Evolutionary conservation across 1,284 basidiomycete species (phyloP).

Genomic region (Pholiota adiposa): DNA sequence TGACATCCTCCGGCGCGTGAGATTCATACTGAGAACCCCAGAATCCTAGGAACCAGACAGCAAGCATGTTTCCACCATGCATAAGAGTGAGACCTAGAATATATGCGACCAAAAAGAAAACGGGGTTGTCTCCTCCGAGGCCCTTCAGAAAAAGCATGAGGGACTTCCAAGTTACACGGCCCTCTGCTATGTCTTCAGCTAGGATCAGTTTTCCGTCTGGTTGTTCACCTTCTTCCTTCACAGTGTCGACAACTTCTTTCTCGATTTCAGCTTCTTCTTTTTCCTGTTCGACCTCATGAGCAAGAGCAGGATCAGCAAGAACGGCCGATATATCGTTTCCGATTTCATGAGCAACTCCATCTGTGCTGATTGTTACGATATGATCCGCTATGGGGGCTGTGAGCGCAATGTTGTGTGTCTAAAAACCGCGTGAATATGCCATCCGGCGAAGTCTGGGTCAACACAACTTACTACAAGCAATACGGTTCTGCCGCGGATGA

Average conservation of each 20-base stretch:
- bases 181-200: slow-evolving; percentile 58
- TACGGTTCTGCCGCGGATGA: slow-evolving; percentile 70
- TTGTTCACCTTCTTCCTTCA: slow-evolving; percentile 26
- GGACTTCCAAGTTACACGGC: slow-evolving; percentile 40
- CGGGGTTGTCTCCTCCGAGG: slow-evolving; percentile 30
- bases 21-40: slow-evolving; percentile 61
- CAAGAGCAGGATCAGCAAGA: slow-evolving; percentile 42
- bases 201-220: slow-evolving; percentile 43
- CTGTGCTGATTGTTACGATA: slow-evolving; percentile 57
- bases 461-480: slow-evolving; percentile 63
- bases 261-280: slow-evolving; percentile 41
- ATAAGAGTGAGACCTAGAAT: slow-evolving; percentile 24
- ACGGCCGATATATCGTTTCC: slow-evolving; percentile 45
- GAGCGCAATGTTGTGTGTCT: slow-evolving; percentile 77
- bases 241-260: slow-evolving; percentile 25
- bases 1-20: slow-evolving; percentile 23
- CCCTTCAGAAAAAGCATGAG: slow-evolving; percentile 32
- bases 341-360: slow-evolving; percentile 53
- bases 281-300: slow-evolving; percentile 43
- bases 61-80: slow-evolving; percentile 8
- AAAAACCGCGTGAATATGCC: slow-evolving; percentile 47
- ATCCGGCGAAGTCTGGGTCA: background rate
- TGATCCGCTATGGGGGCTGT: slow-evolving; percentile 63
- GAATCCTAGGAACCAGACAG: slow-evolving; percentile 57
- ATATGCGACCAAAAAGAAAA: slow-evolving; percentile 32